Base-by-base conservation (phyloP, 2,329 filamentous ascomycete species). In the Claviceps sorghi region DNA sequence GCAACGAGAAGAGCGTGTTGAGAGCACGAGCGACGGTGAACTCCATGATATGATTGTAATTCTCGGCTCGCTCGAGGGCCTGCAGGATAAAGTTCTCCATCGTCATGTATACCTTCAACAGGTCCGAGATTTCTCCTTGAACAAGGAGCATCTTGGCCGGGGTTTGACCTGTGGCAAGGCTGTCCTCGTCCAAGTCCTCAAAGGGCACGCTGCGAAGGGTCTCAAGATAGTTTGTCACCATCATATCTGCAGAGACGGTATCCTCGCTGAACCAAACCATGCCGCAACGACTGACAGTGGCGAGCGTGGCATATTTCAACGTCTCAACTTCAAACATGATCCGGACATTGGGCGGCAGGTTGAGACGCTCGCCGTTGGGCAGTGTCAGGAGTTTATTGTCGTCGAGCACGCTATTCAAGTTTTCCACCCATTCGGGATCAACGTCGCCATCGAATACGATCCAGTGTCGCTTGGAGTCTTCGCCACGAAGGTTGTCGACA, bases 191-290 rank as follows among this genome's bases (percentile, higher is more conserved):
- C 36, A 98, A 74, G 60, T 98, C 93, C 62, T 98, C 93, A 61
- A 98, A 96, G 0, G 87, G 82, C 53, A 88, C 83, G 3, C 82
- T 85, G 59, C 84, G 83, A 41, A 98, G 79, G 47, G 84, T 82
- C 55, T 93, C 82, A 50, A 98, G 79, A 62, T 98, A 96, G 68
- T 97, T 88, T 56, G 81, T 76, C 42, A 97, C 84, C 82, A 97
- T 86, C 86, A 98, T 95, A 58, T 79, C 79, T 1, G 91, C 80
- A 34, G 88, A 91, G 42, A 99, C 91, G 30, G 90, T 97, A 64
- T 98, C 94, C 62, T 96, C 91, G 65, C 89, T 98, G 72, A 97
- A 98, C 93, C 93, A 99, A 15, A 99, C 94, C 93, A 99, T 99
- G 77, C 93, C 93, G 67, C 93, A 99, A 71, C 93, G 89, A 82